These are phyloP conservation scores for Eucalyptus caleyi DNA, from an alignment of 345 rosid genomes.

Conservation along the genomic window DNA sequence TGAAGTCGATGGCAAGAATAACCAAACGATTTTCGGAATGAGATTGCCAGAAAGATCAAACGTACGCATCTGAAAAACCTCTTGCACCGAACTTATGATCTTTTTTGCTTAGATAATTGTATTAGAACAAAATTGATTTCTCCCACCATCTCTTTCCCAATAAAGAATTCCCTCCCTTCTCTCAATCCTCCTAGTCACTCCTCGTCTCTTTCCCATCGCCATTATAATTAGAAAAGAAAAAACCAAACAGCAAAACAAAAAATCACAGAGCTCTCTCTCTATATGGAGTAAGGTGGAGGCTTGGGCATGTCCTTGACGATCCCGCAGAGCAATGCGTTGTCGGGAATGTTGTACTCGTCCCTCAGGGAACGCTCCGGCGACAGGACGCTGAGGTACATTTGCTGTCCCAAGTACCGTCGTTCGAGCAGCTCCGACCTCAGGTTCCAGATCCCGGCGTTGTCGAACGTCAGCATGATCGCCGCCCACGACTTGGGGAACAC, in stretches of 20 bases:
- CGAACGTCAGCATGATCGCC: conserved; percentile 15
- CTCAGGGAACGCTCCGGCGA: conserved; percentile 13
- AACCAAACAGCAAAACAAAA: neutral
- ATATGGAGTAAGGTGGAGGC: conserved; percentile 8
- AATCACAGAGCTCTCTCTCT: neutral
- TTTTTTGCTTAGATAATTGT: neutral
- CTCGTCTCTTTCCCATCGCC: neutral
- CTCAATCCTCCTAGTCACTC: neutral
- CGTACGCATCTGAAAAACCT: neutral
- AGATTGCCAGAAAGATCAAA: neutral
- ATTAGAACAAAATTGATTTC: neutral
- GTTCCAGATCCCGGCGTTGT: conserved; percentile 27
- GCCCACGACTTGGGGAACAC: conserved; percentile 28
- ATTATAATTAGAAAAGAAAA: neutral
- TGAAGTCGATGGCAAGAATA: neutral
- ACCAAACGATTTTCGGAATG: neutral
- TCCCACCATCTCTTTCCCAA: neutral
- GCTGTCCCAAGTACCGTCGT: conserved; percentile 14
- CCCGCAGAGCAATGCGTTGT: conserved; percentile 8
- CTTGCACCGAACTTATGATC: neutral
- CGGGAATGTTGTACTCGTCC: conserved; percentile 25
- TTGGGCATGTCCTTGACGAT: conserved; percentile 9
- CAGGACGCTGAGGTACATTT: conserved; percentile 8
- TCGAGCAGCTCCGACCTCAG: conserved; percentile 14
- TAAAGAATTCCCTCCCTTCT: neutral